Percentiles rank a stretch among this genome's conserved stretches.
These are phyloP conservation scores for Cucumis melo DNA, from an alignment of 306 rosid genomes.

Conservation along the genomic window DNA sequence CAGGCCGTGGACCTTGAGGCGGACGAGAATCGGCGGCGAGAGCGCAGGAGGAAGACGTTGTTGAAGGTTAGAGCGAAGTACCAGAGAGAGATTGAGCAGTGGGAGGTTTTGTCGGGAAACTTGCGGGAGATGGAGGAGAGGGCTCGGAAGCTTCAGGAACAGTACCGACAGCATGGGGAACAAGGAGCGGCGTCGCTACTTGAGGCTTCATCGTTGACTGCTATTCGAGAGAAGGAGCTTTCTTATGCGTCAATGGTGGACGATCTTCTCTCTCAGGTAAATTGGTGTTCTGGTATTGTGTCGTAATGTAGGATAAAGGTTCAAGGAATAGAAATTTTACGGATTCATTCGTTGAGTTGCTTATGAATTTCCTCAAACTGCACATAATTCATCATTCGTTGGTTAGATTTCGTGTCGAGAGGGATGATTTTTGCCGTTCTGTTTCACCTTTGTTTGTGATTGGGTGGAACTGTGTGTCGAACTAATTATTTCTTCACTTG, in stretches of 20 bases:
- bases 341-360: not conserved
- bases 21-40: constrained; percentile 10
- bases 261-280: constrained; percentile 12
- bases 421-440: not conserved
- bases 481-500: not conserved
- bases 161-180: not conserved
- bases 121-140: constrained; percentile 12
- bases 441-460: not conserved
- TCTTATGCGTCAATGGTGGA: constrained; percentile 1
- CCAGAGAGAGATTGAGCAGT: constrained; percentile 11
- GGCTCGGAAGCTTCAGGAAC: constrained; percentile 5
- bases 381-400: not conserved
- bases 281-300: not conserved
- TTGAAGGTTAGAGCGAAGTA: constrained; percentile 7
- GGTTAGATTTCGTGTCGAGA: not conserved
- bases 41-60: constrained; percentile 7
- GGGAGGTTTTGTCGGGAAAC: constrained; percentile 13
- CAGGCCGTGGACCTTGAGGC: not conserved
- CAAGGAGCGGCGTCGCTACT: not conserved
- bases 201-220: not conserved
- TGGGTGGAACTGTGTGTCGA: not conserved
- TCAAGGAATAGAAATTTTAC: not conserved
- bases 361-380: not conserved
- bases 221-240: not conserved
- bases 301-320: not conserved